These are phyloP conservation scores for Albifimbria verrucaria DNA, from an alignment of 2,329 filamentous ascomycete species.

Conservation along the genomic window DNA sequence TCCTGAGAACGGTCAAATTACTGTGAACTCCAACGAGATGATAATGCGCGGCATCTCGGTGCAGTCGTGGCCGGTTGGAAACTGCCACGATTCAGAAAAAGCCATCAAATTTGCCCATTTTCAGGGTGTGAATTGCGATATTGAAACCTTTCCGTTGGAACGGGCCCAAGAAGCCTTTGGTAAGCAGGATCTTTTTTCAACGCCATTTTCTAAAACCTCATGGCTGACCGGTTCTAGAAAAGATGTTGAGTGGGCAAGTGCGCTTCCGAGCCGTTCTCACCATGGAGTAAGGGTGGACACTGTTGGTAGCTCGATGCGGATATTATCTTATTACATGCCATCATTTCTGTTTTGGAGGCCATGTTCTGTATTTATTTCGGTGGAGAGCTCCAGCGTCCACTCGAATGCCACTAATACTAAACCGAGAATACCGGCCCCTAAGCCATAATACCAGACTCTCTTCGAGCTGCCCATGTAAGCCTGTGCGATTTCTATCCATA, in stretches of 20 bases:
- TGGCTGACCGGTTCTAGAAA: not conserved
- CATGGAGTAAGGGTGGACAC: not conserved
- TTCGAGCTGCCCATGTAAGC: too few species aligned
- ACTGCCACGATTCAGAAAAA: not conserved
- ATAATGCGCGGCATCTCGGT: not conserved
- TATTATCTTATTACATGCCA: too few species aligned
- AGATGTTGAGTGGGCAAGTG: not conserved
- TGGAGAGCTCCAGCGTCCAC: too few species aligned
- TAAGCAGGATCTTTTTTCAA: not conserved
- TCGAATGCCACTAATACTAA: too few species aligned
- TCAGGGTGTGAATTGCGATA: not conserved
- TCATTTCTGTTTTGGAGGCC: too few species aligned
- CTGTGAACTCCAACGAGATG: not conserved
- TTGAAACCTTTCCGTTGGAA: not conserved
- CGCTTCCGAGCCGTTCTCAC: not conserved
- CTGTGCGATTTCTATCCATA: too few species aligned
- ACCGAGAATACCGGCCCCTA: too few species aligned
- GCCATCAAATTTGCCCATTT: not conserved
- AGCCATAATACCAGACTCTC: too few species aligned
- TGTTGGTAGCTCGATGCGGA: too few species aligned
- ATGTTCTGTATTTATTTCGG: too few species aligned
- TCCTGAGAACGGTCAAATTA: not conserved
- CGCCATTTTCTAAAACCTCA: not conserved
- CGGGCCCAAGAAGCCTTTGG: not conserved
- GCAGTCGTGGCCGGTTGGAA: not conserved